Conservation (phyloP, 2,329 filamentous ascomycete genomes). For the Colletotrichum phormii region DNA sequence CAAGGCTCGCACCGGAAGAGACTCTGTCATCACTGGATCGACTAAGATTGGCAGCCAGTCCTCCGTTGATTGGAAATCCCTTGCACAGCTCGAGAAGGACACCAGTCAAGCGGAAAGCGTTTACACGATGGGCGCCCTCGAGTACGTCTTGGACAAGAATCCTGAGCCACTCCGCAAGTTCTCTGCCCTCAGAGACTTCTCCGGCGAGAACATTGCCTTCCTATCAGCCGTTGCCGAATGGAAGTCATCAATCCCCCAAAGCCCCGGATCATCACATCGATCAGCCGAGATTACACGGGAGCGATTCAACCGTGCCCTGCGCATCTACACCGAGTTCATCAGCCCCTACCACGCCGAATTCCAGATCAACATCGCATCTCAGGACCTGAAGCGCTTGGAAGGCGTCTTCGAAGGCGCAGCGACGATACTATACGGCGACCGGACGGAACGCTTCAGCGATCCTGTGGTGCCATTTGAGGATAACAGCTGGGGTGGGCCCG, state of each 20-base stretch:
- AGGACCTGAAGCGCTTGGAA: constrained; percentile 65
- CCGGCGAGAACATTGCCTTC: constrained; percentile 78
- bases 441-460: constrained; percentile 47
- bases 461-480: constrained; percentile 57
- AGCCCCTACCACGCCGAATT: constrained; percentile 72
- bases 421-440: constrained; percentile 55
- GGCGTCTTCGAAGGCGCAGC: constrained; percentile 67
- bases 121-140: constrained; percentile 69
- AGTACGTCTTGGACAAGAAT: constrained; percentile 69
- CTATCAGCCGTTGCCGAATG: constrained; percentile 68
- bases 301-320: constrained; percentile 68
- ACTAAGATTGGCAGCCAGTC: constrained; percentile 37
- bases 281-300: constrained; percentile 53
- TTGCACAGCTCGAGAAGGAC: constrained; percentile 50
- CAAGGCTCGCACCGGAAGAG: constrained; percentile 34
- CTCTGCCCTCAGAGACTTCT: constrained; percentile 74
- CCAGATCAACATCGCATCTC: constrained; percentile 73
- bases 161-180: constrained; percentile 71
- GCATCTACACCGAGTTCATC: constrained; percentile 72
- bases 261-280: constrained; percentile 32
- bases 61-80: constrained; percentile 46
- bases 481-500: background rate
- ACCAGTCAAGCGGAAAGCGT: constrained; percentile 45
- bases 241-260: constrained; percentile 54
- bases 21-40: constrained; percentile 43